Conservation (phyloP, 2,329 filamentous ascomycete genomes). For the Monosporascus ibericus region DNA sequence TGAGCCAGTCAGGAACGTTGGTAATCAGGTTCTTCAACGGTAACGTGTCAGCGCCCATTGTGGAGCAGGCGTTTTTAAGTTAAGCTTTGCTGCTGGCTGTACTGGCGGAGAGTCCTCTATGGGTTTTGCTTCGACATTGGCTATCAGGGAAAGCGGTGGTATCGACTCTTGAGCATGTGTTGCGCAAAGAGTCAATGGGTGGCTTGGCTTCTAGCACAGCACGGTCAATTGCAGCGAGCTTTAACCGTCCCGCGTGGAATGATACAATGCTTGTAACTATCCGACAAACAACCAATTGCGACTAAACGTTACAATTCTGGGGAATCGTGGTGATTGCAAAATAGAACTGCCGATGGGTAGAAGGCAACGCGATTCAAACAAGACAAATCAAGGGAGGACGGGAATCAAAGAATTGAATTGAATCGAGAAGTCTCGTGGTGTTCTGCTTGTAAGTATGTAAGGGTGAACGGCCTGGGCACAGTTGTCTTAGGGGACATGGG, state of each 20-base stretch:
- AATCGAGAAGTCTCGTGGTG: neutral
- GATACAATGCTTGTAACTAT: neutral
- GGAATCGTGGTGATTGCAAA: neutral
- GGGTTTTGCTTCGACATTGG: neutral
- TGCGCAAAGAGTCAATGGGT: neutral
- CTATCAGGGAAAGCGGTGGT: neutral
- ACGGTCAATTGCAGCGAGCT: neutral
- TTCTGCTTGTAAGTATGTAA: conserved; percentile 2
- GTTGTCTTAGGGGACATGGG: neutral
- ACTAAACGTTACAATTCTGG: neutral
- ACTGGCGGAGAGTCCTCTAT: neutral
- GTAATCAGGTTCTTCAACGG: conserved; percentile 47
- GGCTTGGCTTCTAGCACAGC: neutral
- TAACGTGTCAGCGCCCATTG: conserved; percentile 49
- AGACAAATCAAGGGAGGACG: neutral
- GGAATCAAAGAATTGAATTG: neutral
- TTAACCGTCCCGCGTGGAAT: neutral
- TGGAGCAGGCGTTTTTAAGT: neutral
- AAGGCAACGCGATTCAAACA: neutral
- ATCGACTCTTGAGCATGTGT: neutral
- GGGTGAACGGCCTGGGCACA: neutral
- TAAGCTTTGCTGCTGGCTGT: neutral
- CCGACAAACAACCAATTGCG: neutral
- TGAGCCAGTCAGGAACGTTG: conserved; percentile 55
- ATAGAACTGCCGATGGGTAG: neutral